These are phyloP conservation scores for Aureobasidium sp. DNA, from an alignment of 2,329 filamentous ascomycete species.

Conservation along the genomic window DNA sequence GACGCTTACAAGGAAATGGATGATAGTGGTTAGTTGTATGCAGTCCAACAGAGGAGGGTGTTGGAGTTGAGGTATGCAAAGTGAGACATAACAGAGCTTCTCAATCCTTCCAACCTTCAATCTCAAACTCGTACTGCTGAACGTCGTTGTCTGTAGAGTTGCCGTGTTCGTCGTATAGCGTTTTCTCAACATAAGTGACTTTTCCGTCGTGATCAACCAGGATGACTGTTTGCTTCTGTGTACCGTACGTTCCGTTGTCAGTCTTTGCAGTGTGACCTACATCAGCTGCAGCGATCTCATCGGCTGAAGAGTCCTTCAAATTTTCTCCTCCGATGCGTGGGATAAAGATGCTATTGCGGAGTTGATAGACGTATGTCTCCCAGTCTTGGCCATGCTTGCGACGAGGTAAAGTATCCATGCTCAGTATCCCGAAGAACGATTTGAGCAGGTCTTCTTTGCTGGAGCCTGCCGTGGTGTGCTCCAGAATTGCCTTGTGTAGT, in stretches of 20 bases:
- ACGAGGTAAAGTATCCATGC: conserved; percentile 48
- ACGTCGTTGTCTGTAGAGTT: conserved; percentile 39
- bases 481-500: conserved; percentile 37
- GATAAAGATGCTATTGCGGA: conserved; percentile 56
- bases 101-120: conserved; percentile 35
- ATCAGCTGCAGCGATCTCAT: conserved; percentile 35
- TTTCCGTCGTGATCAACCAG: conserved; percentile 49
- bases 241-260: conserved; percentile 51
- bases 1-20: neutral
- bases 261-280: conserved; percentile 24
- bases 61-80: neutral
- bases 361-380: conserved; percentile 49
- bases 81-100: too few relatives aligned
- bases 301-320: conserved; percentile 32
- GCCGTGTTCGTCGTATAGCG: conserved; percentile 50
- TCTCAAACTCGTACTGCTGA: conserved; percentile 46
- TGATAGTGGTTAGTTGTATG: neutral
- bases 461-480: conserved; percentile 36
- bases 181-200: conserved; percentile 57
- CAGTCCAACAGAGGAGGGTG: neutral
- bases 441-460: conserved; percentile 45
- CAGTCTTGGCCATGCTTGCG: conserved; percentile 43
- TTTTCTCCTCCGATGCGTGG: conserved; percentile 47
- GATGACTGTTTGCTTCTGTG: conserved; percentile 57
- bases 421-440: conserved; percentile 47